Conservation (phyloP, 257 asterid genomes). For the Echites panduratus region DNA sequence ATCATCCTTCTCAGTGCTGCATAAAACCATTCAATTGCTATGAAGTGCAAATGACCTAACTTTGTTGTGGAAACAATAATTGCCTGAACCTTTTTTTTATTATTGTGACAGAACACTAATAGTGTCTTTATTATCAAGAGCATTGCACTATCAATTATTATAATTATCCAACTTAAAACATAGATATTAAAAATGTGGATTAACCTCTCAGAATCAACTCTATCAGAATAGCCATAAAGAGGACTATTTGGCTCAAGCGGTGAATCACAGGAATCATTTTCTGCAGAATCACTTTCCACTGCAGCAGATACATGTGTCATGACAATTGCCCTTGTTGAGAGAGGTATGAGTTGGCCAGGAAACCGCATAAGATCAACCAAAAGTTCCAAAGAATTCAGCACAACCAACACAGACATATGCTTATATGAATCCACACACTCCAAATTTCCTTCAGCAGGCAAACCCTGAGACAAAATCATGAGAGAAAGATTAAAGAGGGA, state of each 20-base stretch:
- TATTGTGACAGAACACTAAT: not conserved
- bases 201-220: constrained; percentile 76
- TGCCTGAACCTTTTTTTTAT: not conserved
- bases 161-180: constrained; percentile 2
- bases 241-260: constrained; percentile 99
- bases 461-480: constrained; percentile 53
- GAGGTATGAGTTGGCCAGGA: constrained; percentile 91
- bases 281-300: constrained; percentile 99
- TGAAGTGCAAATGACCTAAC: constrained; percentile 14
- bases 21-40: constrained; percentile 11
- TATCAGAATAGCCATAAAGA: constrained; percentile 75
- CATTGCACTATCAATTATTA: not conserved
- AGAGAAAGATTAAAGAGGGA: constrained; percentile 14
- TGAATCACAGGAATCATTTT: constrained; percentile 99
- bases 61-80: not conserved
- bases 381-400: constrained; percentile 68
- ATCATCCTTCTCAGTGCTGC: constrained; percentile 87
- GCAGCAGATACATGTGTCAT: constrained; percentile 88
- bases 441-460: constrained; percentile 80
- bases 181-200: not conserved
- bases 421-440: constrained; percentile 83
- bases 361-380: constrained; percentile 81
- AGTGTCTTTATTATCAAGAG: not conserved
- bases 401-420: constrained; percentile 87
- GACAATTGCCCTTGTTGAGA: constrained; percentile 70